Percentiles rank a stretch among this genome's conserved stretches.
Evolutionary conservation across 441 rosid genomes (phyloP).

Genomic region (Aleurites moluccanus): DNA sequence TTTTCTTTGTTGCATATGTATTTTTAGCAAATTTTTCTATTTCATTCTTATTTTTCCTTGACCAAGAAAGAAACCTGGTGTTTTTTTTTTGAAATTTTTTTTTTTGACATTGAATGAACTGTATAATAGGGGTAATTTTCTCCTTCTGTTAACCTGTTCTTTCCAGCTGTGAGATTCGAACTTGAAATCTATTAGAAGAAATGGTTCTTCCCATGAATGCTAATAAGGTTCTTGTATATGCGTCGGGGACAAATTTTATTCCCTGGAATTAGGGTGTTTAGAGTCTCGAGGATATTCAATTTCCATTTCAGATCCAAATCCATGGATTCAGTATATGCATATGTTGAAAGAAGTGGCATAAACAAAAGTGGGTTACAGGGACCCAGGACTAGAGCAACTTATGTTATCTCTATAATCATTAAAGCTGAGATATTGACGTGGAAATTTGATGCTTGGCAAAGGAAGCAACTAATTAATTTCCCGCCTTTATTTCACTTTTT

Average conservation of each 20-base stretch:
- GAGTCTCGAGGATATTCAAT: background rate
- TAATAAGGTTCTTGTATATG: background rate
- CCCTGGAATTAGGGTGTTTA: background rate
- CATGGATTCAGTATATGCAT: background rate
- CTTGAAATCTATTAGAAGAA: no score
- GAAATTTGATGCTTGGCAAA: constrained; percentile 5
- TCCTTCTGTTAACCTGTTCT: no score
- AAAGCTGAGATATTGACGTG: constrained; percentile 14
- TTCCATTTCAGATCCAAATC: background rate
- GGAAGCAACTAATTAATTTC: background rate
- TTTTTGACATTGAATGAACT: no score
- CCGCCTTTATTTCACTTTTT: background rate
- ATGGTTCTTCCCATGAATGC: background rate
- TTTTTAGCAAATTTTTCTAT: no score
- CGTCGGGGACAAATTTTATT: background rate
- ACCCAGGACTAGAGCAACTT: background rate
- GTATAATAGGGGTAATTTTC: no score
- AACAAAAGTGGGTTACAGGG: background rate
- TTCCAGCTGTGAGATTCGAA: no score
- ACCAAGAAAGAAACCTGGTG: no score
- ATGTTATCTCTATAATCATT: background rate
- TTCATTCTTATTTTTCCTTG: no score
- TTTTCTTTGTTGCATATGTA: no score
- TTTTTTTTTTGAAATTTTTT: no score
- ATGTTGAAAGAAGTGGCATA: background rate